These are phyloP conservation scores for Populus alba DNA, from an alignment of 345 rosid genomes.

Conservation along the genomic window DNA sequence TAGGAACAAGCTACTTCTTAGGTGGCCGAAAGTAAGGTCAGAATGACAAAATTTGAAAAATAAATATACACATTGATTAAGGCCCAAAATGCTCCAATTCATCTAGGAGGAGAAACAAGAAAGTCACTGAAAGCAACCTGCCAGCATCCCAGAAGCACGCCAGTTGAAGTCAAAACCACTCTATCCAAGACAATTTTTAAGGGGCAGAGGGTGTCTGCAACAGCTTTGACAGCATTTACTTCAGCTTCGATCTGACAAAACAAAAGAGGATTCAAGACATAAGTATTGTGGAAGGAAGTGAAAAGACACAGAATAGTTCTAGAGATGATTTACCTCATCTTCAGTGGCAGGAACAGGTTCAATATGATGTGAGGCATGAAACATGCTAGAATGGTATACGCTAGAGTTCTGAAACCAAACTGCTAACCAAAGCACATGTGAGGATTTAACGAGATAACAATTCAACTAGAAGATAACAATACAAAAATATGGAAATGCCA, in stretches of 20 bases:
- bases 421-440: conserved; percentile 45
- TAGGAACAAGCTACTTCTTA: not conserved
- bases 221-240: conserved; percentile 40
- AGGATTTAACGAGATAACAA: conserved; percentile 20
- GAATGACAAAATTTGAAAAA: not conserved
- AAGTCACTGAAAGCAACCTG: conserved; percentile 50
- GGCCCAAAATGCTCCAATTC: not conserved
- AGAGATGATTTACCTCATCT: conserved; percentile 53
- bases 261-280: no score
- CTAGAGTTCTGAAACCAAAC: conserved; percentile 95
- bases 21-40: not conserved
- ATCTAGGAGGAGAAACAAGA: not conserved
- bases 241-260: conserved; percentile 42
- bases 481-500: not conserved
- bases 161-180: conserved; percentile 86
- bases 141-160: conserved; percentile 98
- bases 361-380: conserved; percentile 87
- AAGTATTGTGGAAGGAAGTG: no score
- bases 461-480: not conserved
- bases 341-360: conserved; percentile 68
- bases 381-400: conserved; percentile 88
- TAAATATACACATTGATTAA: not conserved
- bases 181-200: conserved; percentile 74
- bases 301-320: not conserved
- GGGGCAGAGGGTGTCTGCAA: conserved; percentile 58